phyloP scores from a whole-genome alignment of 1,284 basidiomycete species.

The Cutaneotrichosporon sp. region DNA sequence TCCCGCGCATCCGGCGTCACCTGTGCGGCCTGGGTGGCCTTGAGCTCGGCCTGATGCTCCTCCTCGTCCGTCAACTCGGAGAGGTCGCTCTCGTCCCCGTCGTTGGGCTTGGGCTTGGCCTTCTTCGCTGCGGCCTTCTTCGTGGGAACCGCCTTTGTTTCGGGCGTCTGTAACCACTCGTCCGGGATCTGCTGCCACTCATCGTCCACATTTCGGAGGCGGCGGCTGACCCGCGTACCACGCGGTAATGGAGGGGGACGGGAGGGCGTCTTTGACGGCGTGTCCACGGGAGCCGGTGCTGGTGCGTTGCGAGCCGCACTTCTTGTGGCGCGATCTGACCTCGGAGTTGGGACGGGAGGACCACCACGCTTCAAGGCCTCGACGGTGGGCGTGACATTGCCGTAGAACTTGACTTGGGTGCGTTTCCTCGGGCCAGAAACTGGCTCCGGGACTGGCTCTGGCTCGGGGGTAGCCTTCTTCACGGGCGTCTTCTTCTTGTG shows the following conservation, averaged over 20 bases:
- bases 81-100: constrained; percentile 48
- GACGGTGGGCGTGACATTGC: constrained; percentile 42
- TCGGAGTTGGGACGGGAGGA: constrained; percentile 12
- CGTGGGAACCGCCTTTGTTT: constrained; percentile 18
- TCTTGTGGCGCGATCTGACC: constrained; percentile 25
- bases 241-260: constrained; percentile 29
- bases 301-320: constrained; percentile 11
- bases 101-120: constrained; percentile 10
- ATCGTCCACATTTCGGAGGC: constrained; percentile 40
- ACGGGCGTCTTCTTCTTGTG: constrained; percentile 28
- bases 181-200: constrained; percentile 54
- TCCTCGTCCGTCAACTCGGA: constrained; percentile 52
- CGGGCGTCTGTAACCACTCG: constrained; percentile 42
- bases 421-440: constrained; percentile 36
- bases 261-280: constrained; percentile 16
- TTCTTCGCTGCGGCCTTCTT: not conserved
- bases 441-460: not conserved
- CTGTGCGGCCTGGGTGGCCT: constrained; percentile 2
- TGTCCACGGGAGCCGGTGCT: constrained; percentile 11
- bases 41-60: constrained; percentile 31
- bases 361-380: constrained; percentile 40
- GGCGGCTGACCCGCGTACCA: constrained; percentile 42
- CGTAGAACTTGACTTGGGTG: constrained; percentile 44
- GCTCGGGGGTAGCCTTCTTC: constrained; percentile 16
- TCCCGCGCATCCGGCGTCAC: not conserved